These are phyloP conservation scores for Hypomontagnella monticulosa DNA, from an alignment of 495 filamentous ascomycete genomes.

Conservation along the genomic window DNA sequence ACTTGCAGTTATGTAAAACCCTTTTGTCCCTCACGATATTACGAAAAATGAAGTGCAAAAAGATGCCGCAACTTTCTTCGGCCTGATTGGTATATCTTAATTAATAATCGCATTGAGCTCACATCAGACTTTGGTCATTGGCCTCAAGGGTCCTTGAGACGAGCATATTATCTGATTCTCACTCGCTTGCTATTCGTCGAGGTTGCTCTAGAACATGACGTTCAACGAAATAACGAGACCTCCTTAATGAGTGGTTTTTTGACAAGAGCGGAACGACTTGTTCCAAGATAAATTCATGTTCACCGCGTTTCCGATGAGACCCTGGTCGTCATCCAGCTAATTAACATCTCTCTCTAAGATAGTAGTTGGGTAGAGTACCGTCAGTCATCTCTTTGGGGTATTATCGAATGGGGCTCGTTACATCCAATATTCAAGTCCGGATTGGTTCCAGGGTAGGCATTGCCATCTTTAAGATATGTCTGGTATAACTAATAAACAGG, in stretches of 20 bases:
- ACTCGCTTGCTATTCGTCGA: slow-evolving; percentile 22
- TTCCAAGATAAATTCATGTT: slow-evolving; percentile 10
- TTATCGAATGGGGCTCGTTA: slow-evolving; percentile 18
- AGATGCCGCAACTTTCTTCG: not conserved
- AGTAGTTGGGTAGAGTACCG: slow-evolving; percentile 2
- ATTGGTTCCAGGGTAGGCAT: slow-evolving; percentile 15
- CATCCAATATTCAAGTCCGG: slow-evolving; percentile 9
- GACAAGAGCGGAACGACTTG: slow-evolving; percentile 2
- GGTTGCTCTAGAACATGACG: slow-evolving; percentile 9
- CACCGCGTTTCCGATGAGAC: slow-evolving; percentile 27
- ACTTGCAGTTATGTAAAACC: not conserved
- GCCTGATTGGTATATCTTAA: slow-evolving; percentile 20
- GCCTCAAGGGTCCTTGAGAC: slow-evolving; percentile 29
- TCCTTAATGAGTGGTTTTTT: slow-evolving; percentile 15
- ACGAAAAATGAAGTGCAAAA: not conserved
- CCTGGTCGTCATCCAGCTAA: slow-evolving; percentile 1
- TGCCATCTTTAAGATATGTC: slow-evolving; percentile 12
- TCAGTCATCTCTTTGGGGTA: slow-evolving; percentile 4
- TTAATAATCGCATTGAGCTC: slow-evolving; percentile 31
- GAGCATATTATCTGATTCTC: slow-evolving; percentile 1
- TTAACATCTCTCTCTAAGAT: not conserved
- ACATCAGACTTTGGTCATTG: slow-evolving; percentile 17
- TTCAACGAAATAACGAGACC: slow-evolving; percentile 5
- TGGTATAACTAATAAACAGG: slow-evolving; percentile 14
- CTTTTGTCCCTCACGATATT: not conserved